Percentiles rank a stretch among this genome's conserved stretches.
Conservation (phyloP, 2,329 filamentous ascomycete genomes). For the Xylaria sp. region DNA sequence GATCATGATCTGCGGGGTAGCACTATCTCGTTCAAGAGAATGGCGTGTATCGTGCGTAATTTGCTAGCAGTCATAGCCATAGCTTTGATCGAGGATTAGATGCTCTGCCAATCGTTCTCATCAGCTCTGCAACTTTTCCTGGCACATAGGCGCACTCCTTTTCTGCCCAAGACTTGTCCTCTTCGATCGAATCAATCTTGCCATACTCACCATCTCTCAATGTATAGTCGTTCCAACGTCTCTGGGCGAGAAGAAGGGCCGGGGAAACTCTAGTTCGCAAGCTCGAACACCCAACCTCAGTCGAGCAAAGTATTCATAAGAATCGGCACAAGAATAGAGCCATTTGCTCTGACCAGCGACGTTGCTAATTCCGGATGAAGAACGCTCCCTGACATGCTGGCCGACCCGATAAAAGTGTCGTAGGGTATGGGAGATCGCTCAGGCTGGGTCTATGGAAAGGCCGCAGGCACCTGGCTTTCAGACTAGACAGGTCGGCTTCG, state of each 20-base stretch:
- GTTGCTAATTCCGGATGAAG: not conserved
- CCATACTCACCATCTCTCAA: not conserved
- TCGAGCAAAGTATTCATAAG: not conserved
- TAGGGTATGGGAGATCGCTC: too few species aligned
- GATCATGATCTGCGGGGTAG: too few species aligned
- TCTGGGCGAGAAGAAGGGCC: not conserved
- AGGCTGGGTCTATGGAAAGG: not conserved
- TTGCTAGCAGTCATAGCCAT: too few species aligned
- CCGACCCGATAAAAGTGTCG: too few species aligned
- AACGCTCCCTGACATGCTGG: not conserved
- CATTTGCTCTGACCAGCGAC: not conserved
- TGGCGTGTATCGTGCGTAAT: too few species aligned
- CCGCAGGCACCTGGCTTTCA: not conserved
- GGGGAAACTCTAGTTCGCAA: not conserved
- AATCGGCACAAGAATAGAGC: not conserved
- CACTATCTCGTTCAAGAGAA: too few species aligned
- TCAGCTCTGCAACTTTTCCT: not conserved
- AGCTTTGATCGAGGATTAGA: not conserved
- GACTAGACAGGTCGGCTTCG: not conserved
- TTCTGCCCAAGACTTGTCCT: not conserved
- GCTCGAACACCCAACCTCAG: not conserved
- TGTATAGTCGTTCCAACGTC: not conserved
- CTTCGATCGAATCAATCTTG: not conserved
- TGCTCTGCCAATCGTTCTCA: not conserved
- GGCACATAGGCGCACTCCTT: not conserved